Conservation (phyloP, 805 yeast species). For the Maudiozyma bulderi region DNA sequence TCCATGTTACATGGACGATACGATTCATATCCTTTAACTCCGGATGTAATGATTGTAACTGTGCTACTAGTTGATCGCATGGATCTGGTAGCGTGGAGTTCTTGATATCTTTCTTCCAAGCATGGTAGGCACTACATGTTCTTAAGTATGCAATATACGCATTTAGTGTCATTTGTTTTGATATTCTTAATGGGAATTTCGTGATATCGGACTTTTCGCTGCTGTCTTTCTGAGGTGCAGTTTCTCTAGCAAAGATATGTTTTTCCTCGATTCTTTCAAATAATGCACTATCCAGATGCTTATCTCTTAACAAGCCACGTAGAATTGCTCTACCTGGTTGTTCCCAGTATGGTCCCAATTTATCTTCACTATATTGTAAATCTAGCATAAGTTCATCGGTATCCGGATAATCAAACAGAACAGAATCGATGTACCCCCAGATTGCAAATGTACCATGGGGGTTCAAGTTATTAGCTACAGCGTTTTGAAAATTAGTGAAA, state of each 20-base stretch:
- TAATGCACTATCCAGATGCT: conserved; percentile 12
- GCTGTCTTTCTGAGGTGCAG: neutral
- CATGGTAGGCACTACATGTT: conserved; percentile 68
- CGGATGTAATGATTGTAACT: conserved; percentile 29
- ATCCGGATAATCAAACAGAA: conserved; percentile 40
- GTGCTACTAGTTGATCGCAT: conserved; percentile 40
- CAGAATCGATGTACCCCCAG: conserved; percentile 75
- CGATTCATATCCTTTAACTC: conserved; percentile 7
- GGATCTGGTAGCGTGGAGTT: conserved; percentile 32
- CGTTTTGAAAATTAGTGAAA: conserved; percentile 42
- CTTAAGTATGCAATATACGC: conserved; percentile 43
- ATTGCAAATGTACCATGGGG: conserved; percentile 60
- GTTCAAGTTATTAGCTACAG: conserved; percentile 41
- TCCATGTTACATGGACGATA: conserved; percentile 17
- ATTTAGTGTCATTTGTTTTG: conserved; percentile 34
- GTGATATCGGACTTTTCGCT: neutral
- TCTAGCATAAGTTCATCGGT: conserved; percentile 47
- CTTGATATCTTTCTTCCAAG: conserved; percentile 33
- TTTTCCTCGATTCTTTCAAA: conserved; percentile 34
- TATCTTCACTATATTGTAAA: conserved; percentile 40
- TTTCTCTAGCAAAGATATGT: conserved; percentile 15
- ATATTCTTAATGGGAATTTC: conserved; percentile 26
- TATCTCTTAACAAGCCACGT: conserved; percentile 30
- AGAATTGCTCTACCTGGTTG: conserved; percentile 66
- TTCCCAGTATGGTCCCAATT: conserved; percentile 66